A percentile compares a stretch with the other conserved stretches of the same genome.
phyloP scores from a whole-genome alignment of 2,329 filamentous ascomycete genomes.

The Lasiodiplodia sp. region DNA sequence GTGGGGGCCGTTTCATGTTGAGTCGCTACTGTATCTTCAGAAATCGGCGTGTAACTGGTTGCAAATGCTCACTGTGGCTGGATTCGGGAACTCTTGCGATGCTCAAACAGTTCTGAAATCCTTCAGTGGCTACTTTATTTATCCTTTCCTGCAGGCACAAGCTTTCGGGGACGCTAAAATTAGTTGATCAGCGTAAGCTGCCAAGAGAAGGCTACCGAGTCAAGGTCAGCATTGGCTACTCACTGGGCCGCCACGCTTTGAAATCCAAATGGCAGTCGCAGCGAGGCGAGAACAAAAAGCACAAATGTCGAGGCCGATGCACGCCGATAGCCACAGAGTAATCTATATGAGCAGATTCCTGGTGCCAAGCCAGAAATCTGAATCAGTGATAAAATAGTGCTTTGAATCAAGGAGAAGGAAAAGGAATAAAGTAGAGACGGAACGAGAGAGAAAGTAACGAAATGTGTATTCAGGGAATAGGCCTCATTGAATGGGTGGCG shows the following conservation, averaged over 20 bases:
- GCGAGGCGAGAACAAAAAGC: no score
- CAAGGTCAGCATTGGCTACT: not conserved
- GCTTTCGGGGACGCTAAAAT: not conserved
- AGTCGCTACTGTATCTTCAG: not conserved
- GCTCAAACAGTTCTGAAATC: not conserved
- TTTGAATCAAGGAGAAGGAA: no score
- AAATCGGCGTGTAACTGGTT: not conserved
- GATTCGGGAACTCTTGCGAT: not conserved
- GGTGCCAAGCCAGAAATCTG: no score
- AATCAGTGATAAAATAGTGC: no score
- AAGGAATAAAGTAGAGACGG: no score
- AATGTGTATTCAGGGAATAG: no score
- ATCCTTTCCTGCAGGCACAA: not conserved
- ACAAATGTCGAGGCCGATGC: not conserved
- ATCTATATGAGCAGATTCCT: no score
- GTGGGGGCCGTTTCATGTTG: constrained; percentile 1
- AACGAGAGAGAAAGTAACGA: no score
- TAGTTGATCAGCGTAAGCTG: constrained; percentile 10
- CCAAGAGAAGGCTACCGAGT: not conserved
- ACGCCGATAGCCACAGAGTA: no score
- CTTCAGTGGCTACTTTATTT: not conserved
- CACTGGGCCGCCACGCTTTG: not conserved
- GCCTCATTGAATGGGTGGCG: no score
- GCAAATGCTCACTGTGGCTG: not conserved
- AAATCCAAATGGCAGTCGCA: not conserved